Conservation (phyloP, 768 basidiomycete genomes). For the Steccherinum ochraceum region DNA sequence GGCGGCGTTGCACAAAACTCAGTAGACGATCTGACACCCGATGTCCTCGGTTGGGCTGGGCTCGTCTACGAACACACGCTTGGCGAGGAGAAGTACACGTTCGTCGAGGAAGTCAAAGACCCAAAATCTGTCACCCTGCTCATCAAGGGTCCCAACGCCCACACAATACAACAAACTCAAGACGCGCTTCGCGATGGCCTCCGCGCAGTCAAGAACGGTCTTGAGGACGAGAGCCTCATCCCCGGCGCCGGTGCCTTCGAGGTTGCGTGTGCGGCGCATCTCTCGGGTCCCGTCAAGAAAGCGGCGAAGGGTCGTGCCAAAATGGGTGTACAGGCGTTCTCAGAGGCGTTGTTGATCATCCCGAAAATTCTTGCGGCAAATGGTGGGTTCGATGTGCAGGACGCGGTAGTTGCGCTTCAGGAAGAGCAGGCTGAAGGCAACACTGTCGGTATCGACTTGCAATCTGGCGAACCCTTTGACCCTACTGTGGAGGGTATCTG, state of each 20-base stretch:
- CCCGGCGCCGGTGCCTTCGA: constrained; percentile 99
- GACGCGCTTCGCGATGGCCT: constrained; percentile 98
- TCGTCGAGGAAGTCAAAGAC: constrained; percentile 92
- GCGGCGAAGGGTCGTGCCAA: constrained; percentile 89
- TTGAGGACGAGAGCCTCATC: constrained; percentile 84
- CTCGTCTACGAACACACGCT: constrained; percentile 98
- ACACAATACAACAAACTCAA: constrained; percentile 94
- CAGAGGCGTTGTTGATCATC: constrained; percentile 89
- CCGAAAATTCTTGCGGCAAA: constrained; percentile 96
- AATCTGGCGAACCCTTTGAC: constrained; percentile 94
- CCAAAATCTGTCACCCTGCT: constrained; percentile 94
- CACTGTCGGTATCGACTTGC: constrained; percentile 83
- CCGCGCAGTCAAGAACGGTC: constrained; percentile 91
- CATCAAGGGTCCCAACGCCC: constrained; percentile 95
- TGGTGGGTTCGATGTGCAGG: constrained; percentile 96
- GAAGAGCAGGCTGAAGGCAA: constrained; percentile 96
- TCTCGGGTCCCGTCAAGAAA: constrained; percentile 75
- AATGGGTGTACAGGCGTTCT: constrained; percentile 96
- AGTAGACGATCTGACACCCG: constrained; percentile 90
- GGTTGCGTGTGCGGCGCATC: constrained; percentile 82
- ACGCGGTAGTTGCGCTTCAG: constrained; percentile 87
- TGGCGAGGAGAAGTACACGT: constrained; percentile 98
- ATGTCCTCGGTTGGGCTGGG: constrained; percentile 93
- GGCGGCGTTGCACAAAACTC: constrained; percentile 97
- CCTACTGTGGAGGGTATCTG: constrained; percentile 94